Percentiles rank a stretch among this genome's conserved stretches.
Evolutionary conservation across 139 green algal species (phyloP).

Genomic region (Penium margaritaceum): DNA sequence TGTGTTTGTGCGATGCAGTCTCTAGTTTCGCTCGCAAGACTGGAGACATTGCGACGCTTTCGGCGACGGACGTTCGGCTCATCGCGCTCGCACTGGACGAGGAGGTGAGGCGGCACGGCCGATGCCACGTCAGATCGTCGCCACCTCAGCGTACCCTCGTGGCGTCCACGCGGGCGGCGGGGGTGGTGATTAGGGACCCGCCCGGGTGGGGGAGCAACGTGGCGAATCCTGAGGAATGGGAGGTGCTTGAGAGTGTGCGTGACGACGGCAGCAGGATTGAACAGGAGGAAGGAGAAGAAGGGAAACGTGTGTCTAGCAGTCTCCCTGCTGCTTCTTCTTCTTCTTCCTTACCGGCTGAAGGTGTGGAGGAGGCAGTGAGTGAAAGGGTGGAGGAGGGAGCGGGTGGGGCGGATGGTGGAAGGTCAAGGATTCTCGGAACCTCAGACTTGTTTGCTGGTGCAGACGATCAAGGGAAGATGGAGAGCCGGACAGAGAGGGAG

Average conservation of each 20-base stretch:
- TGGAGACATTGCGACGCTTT: slow-evolving; percentile 78
- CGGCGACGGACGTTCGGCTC: slow-evolving; percentile 68
- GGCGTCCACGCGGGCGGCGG: neutral
- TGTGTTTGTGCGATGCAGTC: too few species aligned
- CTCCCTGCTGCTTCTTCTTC: too few species aligned
- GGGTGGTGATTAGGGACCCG: too few species aligned
- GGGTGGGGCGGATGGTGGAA: neutral
- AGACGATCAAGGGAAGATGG: too few species aligned
- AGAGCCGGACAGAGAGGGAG: too few species aligned
- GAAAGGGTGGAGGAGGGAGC: neutral
- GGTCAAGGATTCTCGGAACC: too few species aligned
- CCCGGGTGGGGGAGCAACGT: slow-evolving; percentile 37
- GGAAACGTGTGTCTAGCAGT: too few species aligned
- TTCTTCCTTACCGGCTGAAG: too few species aligned
- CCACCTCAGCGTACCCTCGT: slow-evolving; percentile 11
- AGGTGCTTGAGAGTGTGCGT: slow-evolving; percentile 24
- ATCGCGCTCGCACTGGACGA: slow-evolving; percentile 73
- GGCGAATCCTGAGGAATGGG: slow-evolving; percentile 38
- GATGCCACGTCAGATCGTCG: slow-evolving; percentile 50
- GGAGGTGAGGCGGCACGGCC: slow-evolving; percentile 63
- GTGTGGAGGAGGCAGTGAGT: neutral
- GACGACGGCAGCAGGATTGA: slow-evolving; percentile 24
- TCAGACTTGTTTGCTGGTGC: too few species aligned
- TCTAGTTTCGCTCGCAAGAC: slow-evolving; percentile 72
- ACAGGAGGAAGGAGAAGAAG: too few species aligned